These are phyloP conservation scores for Taphrina sp. DNA, from an alignment of 1,139 yeast species.

Conservation along the genomic window DNA sequence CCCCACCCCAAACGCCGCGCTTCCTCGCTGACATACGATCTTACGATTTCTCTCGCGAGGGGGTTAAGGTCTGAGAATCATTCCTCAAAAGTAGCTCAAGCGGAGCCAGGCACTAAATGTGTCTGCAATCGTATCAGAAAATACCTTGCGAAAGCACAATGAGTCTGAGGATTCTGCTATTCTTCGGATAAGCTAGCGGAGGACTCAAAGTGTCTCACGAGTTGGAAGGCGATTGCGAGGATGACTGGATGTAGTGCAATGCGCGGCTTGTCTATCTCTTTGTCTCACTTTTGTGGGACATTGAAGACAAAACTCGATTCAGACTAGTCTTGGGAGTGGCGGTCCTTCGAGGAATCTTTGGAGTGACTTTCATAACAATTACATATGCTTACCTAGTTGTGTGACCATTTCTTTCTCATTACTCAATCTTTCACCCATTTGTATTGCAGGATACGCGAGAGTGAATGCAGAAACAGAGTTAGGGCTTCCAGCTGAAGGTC, in stretches of 20 bases:
- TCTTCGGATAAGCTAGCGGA: background rate
- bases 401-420: too few species aligned
- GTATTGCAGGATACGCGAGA: too few species aligned
- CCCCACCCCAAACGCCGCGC: constrained; percentile 33
- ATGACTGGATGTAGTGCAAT: constrained; percentile 34
- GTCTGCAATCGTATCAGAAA: constrained; percentile 32
- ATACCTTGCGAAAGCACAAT: background rate
- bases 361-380: too few species aligned
- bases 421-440: too few species aligned
- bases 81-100: constrained; percentile 32
- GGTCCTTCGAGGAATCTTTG: too few species aligned
- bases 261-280: constrained; percentile 29
- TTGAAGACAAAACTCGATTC: constrained; percentile 30
- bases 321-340: constrained; percentile 33
- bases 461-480: too few species aligned
- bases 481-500: too few species aligned
- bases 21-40: constrained; percentile 31
- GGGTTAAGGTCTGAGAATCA: constrained; percentile 34
- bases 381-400: too few species aligned
- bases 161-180: constrained; percentile 4
- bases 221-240: constrained; percentile 33
- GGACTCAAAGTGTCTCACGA: background rate
- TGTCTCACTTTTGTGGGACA: background rate
- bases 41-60: constrained; percentile 2
- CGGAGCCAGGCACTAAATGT: constrained; percentile 33